Percentiles rank a stretch among this genome's conserved stretches.
Evolutionary conservation across 2,329 filamentous ascomycete genomes (phyloP).

Genomic region (Trichoderma guizhouense): DNA sequence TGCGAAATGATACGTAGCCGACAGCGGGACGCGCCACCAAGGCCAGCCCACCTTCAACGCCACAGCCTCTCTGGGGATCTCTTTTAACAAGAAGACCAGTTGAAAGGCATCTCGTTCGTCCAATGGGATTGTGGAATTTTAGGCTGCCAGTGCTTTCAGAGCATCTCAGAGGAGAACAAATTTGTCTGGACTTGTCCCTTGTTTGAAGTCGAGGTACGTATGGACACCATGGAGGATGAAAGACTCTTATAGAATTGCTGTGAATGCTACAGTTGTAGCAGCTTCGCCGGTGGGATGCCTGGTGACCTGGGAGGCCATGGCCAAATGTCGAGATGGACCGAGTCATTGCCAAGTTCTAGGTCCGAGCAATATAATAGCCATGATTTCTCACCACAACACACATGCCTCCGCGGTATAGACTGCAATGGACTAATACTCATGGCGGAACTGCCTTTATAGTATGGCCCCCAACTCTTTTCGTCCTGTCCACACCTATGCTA

Average conservation of each 20-base stretch:
- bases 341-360: background rate
- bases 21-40: background rate
- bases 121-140: background rate
- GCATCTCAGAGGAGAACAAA: background rate
- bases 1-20: background rate
- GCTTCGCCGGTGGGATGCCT: background rate
- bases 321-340: background rate
- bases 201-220: background rate
- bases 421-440: background rate
- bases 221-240: background rate
- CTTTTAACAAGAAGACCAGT: background rate
- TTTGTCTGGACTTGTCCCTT: background rate
- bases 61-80: background rate
- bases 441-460: constrained; percentile 1
- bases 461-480: background rate
- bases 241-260: background rate
- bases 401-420: background rate
- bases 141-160: background rate
- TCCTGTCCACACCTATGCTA: background rate
- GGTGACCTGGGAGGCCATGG: background rate
- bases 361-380: background rate
- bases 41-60: background rate
- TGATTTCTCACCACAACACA: background rate
- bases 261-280: background rate
- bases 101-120: background rate